phyloP scores from a whole-genome alignment of 225 moss, liverwort and hornwort genomes.

The Bryum argenteum region DNA sequence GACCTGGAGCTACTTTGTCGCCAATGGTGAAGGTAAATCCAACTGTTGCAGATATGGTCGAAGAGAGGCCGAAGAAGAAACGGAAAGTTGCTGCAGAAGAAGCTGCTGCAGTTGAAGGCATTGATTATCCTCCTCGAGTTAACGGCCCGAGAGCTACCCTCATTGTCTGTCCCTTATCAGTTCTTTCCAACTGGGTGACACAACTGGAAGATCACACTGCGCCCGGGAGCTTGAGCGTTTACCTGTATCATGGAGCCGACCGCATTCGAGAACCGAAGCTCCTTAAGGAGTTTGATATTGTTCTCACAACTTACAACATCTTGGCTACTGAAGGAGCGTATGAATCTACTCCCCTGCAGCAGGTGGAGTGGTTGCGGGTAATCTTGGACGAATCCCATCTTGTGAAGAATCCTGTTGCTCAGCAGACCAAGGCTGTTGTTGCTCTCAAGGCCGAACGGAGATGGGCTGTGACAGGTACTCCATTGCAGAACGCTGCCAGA shows the following conservation, averaged over 20 bases:
- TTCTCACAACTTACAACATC: slow-evolving; percentile 59
- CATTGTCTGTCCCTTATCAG: slow-evolving; percentile 58
- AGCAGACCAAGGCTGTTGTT: slow-evolving; percentile 55
- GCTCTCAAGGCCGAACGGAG: slow-evolving; percentile 58
- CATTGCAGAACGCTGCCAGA: slow-evolving; percentile 54
- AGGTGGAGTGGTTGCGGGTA: slow-evolving; percentile 56
- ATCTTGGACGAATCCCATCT: slow-evolving; percentile 67
- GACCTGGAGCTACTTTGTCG: slow-evolving; percentile 40
- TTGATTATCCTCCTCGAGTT: slow-evolving; percentile 30
- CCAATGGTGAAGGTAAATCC: slow-evolving; percentile 36
- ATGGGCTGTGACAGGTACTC: slow-evolving; percentile 67
- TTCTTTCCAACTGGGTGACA: slow-evolving; percentile 62
- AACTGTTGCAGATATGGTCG: slow-evolving; percentile 31
- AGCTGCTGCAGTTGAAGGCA: slow-evolving; percentile 8
- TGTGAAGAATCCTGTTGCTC: slow-evolving; percentile 47
- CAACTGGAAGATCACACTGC: slow-evolving; percentile 61
- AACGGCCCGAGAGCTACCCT: slow-evolving; percentile 49
- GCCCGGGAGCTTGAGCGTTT: slow-evolving; percentile 43
- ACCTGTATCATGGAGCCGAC: slow-evolving; percentile 57
- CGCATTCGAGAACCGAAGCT: slow-evolving; percentile 42
- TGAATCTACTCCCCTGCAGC: slow-evolving; percentile 43
- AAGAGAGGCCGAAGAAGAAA: slow-evolving; percentile 43
- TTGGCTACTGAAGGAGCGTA: slow-evolving; percentile 47
- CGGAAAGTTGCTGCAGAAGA: slow-evolving; percentile 31
- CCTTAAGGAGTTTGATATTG: slow-evolving; percentile 51